Conservation (phyloP, 495 filamentous ascomycete genomes). For the Xylaria telfairii region DNA sequence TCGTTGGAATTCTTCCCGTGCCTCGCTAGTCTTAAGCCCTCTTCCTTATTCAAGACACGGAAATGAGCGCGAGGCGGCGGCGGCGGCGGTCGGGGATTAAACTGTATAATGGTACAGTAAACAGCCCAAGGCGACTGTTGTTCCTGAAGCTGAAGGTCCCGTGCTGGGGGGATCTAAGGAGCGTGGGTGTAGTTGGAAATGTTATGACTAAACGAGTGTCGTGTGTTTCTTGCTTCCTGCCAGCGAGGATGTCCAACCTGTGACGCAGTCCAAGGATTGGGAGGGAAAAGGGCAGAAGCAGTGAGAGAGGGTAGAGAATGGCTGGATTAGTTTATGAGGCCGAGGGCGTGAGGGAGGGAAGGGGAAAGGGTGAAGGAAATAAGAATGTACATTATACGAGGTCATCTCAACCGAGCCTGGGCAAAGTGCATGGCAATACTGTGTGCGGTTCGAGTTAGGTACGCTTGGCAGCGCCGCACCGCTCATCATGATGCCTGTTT, state of each 20-base stretch:
- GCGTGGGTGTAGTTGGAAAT: conserved; percentile 13
- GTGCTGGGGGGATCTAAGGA: conserved; percentile 10
- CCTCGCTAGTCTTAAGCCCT: background rate
- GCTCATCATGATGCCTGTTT: conserved; percentile 4
- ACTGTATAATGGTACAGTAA: conserved; percentile 14
- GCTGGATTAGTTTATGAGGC: conserved; percentile 15
- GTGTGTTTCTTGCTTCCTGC: conserved; percentile 31
- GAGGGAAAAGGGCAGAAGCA: background rate
- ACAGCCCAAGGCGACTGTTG: conserved; percentile 12
- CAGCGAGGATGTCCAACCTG: conserved; percentile 35
- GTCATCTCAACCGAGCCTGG: conserved; percentile 18
- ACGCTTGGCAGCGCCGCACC: background rate
- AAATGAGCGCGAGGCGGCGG: background rate
- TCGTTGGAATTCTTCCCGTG: conserved; percentile 5
- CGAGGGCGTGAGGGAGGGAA: conserved; percentile 13
- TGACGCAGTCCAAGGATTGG: conserved; percentile 21
- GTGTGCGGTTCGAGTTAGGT: background rate
- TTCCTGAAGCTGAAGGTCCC: background rate
- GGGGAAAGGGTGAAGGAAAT: conserved; percentile 29
- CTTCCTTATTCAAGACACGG: background rate
- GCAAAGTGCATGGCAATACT: background rate
- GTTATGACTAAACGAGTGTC: conserved; percentile 28
- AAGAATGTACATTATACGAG: too few relatives aligned
- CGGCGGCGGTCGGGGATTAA: conserved; percentile 6
- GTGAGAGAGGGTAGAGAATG: conserved; percentile 24